A percentile compares a stretch with the other conserved stretches of the same genome.
These are phyloP conservation scores for Mortierella hygrophila DNA, from an alignment of 192 early-diverging fungal species.

Conservation along the genomic window DNA sequence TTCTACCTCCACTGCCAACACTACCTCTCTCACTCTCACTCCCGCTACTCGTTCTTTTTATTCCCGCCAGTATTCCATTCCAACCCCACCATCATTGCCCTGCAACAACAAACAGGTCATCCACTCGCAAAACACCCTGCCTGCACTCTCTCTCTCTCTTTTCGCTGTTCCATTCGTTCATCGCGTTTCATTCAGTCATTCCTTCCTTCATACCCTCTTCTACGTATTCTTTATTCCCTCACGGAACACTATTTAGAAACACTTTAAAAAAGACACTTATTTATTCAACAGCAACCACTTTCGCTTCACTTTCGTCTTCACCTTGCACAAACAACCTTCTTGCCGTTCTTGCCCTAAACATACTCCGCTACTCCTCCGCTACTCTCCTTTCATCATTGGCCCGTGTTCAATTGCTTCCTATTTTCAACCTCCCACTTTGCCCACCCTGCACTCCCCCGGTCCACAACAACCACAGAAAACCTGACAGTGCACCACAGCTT, in stretches of 20 bases:
- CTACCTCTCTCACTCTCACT: background rate
- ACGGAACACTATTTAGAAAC: background rate
- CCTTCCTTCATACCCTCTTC: background rate
- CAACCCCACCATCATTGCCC: background rate
- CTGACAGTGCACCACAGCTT: background rate
- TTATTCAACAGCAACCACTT: background rate
- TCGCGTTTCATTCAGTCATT: background rate
- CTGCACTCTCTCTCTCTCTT: too few relatives aligned
- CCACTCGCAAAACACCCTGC: background rate
- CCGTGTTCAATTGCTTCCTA: constrained; percentile 2
- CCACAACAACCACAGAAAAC: background rate
- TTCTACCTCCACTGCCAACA: background rate
- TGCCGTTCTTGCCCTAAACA: background rate
- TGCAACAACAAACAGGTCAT: background rate
- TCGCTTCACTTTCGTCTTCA: background rate
- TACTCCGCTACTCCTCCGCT: constrained; percentile 2
- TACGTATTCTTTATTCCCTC: background rate
- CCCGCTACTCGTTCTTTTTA: background rate
- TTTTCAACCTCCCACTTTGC: background rate
- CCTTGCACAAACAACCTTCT: too few relatives aligned
- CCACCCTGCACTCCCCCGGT: background rate
- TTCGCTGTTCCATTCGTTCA: constrained; percentile 1
- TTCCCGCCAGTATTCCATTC: background rate
- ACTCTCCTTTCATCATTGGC: background rate
- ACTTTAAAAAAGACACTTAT: background rate